Conservation (phyloP, 345 rosid species). For the Citrus sp. region DNA sequence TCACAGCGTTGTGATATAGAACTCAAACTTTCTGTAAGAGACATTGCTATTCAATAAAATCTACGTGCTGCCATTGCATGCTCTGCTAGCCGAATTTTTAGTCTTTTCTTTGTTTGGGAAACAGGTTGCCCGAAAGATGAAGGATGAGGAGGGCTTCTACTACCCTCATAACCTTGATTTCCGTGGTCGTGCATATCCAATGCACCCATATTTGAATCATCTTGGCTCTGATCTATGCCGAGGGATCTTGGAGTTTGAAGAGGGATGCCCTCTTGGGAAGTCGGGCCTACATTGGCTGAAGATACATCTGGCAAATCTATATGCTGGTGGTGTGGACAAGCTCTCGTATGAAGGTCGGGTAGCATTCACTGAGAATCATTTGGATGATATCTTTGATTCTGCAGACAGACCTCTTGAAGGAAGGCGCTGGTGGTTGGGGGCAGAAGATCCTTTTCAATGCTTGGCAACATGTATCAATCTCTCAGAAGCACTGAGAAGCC, state of each 20-base stretch:
- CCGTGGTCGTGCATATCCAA: constrained; percentile 98
- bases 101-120: constrained; percentile 23
- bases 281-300: constrained; percentile 90
- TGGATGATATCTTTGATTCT: constrained; percentile 88
- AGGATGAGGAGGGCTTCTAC: constrained; percentile 89
- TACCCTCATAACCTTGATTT: constrained; percentile 97
- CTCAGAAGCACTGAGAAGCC: constrained; percentile 87
- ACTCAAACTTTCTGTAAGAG: constrained; percentile 90
- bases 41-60: constrained; percentile 12
- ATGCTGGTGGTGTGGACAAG: constrained; percentile 95
- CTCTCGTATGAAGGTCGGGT: constrained; percentile 71
- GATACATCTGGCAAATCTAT: constrained; percentile 93
- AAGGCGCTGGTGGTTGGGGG: constrained; percentile 89
- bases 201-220: constrained; percentile 97
- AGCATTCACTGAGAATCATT: constrained; percentile 82
- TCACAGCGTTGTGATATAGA: constrained; percentile 92
- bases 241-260: constrained; percentile 92
- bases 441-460: constrained; percentile 98
- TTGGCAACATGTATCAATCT: constrained; percentile 86
- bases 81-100: constrained; percentile 15
- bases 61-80: neutral
- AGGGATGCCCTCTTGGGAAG: constrained; percentile 86
- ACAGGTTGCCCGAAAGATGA: constrained; percentile 95
- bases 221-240: constrained; percentile 98
- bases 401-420: constrained; percentile 96